Conservation (phyloP, 192 early-diverging fungal genomes). For the Podochytrium sp. region DNA sequence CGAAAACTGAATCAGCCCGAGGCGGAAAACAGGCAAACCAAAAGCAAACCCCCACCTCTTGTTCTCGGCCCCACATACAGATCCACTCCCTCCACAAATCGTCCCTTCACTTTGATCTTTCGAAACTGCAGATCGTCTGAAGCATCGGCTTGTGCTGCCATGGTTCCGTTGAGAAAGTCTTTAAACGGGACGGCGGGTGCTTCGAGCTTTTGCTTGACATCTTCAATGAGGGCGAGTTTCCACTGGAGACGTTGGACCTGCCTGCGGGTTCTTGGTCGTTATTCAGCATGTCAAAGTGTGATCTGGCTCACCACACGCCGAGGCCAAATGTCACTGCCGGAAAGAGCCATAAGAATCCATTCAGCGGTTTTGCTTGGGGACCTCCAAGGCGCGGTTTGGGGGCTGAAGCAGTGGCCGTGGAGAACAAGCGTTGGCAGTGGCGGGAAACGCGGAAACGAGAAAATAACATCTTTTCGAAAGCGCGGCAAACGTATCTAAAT, state of each 20-base stretch:
- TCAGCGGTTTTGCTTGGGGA: background rate
- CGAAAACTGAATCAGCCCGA: background rate
- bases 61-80: constrained; percentile 81
- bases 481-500: too few relatives aligned
- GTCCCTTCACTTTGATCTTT: constrained; percentile 71
- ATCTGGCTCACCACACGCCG: constrained; percentile 23
- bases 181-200: constrained; percentile 65
- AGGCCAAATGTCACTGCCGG: constrained; percentile 33
- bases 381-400: background rate
- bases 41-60: constrained; percentile 18
- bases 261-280: constrained; percentile 65
- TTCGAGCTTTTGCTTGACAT: constrained; percentile 62
- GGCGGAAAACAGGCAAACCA: background rate
- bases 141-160: background rate
- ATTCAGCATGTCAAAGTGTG: too few relatives aligned
- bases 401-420: background rate
- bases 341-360: constrained; percentile 23
- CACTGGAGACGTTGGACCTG: constrained; percentile 86
- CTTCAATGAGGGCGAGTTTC: constrained; percentile 84
- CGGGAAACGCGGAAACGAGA: too few relatives aligned
- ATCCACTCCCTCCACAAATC: constrained; percentile 73
- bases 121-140: constrained; percentile 65
- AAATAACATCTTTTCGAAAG: too few relatives aligned
- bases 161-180: background rate
- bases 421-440: too few relatives aligned